Evolutionary conservation across 2,329 filamentous ascomycete species (phyloP), one percentile per base, ranked within the genome.

Genomic region (Penicillium decumbens): DNA sequence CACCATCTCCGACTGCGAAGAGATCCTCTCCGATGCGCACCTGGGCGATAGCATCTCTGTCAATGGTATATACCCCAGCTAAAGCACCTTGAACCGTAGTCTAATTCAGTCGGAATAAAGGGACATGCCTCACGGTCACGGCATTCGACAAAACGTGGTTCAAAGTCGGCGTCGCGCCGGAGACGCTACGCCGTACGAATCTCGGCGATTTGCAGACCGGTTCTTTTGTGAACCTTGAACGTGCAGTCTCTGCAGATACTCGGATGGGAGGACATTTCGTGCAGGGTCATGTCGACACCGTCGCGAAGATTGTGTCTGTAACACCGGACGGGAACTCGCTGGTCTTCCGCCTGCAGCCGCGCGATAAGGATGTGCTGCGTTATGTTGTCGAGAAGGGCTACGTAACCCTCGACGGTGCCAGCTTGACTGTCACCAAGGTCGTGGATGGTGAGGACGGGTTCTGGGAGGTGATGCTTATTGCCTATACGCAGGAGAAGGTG

Each of bases 261-360:
- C 88, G 93, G 47, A 97, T 98, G 89, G 93, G 95, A 41, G 93
- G 93, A 0, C 93, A 98, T 74, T 95, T 97, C 64, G 92, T 97
- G 28, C 95, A 98, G 74, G 93, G 93, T 35, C 93, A 98, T 71
- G 92, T 98, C 53, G 95, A 98, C 72, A 92, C 89, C 9, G 83
- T 86, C 33, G 93, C 92, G 0, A 81, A 80, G 38, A 87, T 98
- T 53, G 66, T 85, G 33, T 80, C 81, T 38, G 80, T 87, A 30
- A 84, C 80, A 15, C 83, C 85, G 3, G 93, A 98, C 71, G 90
- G 92, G 49, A 95, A 97, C 72, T 89, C 93, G 6, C 71, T 95
- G 53, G 95, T 89, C 1, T 87, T 97, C 70, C 82, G 92, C 32
- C 84, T 98, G 70, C 76, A 80, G 68, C 91, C 92, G 4, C 77